These are phyloP conservation scores for Penicillium sp. DNA, from an alignment of 2,329 filamentous ascomycete species.

Conservation along the genomic window DNA sequence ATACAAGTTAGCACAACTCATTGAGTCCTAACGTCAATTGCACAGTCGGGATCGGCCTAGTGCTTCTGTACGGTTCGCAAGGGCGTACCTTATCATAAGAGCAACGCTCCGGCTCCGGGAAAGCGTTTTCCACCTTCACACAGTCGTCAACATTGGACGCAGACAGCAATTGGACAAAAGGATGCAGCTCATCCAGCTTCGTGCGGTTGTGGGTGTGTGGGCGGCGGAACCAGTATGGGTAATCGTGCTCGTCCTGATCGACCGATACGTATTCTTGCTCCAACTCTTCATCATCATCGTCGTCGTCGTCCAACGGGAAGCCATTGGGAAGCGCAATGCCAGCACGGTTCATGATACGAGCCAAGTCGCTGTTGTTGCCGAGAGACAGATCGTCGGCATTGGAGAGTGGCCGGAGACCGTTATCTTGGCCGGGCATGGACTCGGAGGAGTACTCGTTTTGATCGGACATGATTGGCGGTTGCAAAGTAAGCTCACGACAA, in stretches of 20 bases:
- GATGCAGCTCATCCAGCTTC: slow-evolving; percentile 62
- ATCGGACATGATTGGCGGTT: slow-evolving; percentile 30
- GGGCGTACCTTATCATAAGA: slow-evolving; percentile 60
- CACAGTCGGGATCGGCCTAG: background rate
- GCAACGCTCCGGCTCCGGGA: slow-evolving; percentile 60
- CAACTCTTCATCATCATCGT: slow-evolving; percentile 34
- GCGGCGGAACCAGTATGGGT: slow-evolving; percentile 45
- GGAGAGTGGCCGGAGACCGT: slow-evolving; percentile 33
- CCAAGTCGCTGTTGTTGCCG: slow-evolving; percentile 29
- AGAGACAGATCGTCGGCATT: slow-evolving; percentile 33
- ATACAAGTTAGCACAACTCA: slow-evolving; percentile 10
- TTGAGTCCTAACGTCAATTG: background rate
- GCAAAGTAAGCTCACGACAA: background rate
- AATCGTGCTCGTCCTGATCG: slow-evolving; percentile 45
- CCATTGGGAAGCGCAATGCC: slow-evolving; percentile 33
- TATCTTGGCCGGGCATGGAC: slow-evolving; percentile 28
- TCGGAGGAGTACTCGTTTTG: slow-evolving; percentile 30
- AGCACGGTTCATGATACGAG: slow-evolving; percentile 31
- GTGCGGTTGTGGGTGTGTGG: slow-evolving; percentile 40
- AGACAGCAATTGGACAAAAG: slow-evolving; percentile 74
- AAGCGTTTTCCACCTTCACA: slow-evolving; percentile 60
- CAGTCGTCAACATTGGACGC: slow-evolving; percentile 55
- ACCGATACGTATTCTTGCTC: slow-evolving; percentile 47
- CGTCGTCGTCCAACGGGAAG: slow-evolving; percentile 33
- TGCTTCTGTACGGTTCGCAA: background rate